A percentile compares a stretch with the other conserved stretches of the same genome.
phyloP scores from a whole-genome alignment of 257 asterid genomes.

The Petrea volubilis region DNA sequence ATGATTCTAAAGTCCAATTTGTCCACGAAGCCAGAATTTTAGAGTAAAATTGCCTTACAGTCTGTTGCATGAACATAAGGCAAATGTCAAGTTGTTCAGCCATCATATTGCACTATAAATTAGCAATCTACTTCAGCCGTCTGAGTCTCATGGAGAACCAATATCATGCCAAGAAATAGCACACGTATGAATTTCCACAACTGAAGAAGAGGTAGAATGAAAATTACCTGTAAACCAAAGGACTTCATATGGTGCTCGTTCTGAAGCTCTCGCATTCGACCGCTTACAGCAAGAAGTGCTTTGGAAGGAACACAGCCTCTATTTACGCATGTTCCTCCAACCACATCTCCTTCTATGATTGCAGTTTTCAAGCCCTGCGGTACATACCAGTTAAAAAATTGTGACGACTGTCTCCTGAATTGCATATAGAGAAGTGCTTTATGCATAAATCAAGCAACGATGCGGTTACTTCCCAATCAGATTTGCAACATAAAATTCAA shows the following conservation, averaged over 20 bases:
- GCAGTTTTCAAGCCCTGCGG: conserved; percentile 90
- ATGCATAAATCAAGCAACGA: no score
- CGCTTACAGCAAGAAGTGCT: conserved; percentile 91
- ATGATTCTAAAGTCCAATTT: not conserved
- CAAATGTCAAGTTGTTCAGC: not conserved
- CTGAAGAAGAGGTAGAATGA: no score
- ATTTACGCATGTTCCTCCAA: conserved; percentile 92
- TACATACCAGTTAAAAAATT: conserved; percentile 6
- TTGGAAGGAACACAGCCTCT: conserved; percentile 94
- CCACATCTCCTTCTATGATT: conserved; percentile 80
- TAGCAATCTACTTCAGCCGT: not conserved
- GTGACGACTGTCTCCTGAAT: not conserved
- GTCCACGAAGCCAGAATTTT: not conserved
- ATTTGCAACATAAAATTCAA: no score
- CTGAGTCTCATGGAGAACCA: not conserved
- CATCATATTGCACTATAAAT: not conserved
- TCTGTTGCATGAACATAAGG: conserved; percentile 1
- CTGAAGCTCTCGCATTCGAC: conserved; percentile 91
- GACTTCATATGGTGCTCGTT: conserved; percentile 84
- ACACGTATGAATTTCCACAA: conserved; percentile 1
- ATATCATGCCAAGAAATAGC: not conserved
- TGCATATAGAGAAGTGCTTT: not conserved
- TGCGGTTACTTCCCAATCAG: no score
- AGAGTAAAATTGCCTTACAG: not conserved
- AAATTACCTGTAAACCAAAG: conserved; percentile 80